phyloP scores from a whole-genome alignment of 345 rosid genomes.

The Populus simonii region DNA sequence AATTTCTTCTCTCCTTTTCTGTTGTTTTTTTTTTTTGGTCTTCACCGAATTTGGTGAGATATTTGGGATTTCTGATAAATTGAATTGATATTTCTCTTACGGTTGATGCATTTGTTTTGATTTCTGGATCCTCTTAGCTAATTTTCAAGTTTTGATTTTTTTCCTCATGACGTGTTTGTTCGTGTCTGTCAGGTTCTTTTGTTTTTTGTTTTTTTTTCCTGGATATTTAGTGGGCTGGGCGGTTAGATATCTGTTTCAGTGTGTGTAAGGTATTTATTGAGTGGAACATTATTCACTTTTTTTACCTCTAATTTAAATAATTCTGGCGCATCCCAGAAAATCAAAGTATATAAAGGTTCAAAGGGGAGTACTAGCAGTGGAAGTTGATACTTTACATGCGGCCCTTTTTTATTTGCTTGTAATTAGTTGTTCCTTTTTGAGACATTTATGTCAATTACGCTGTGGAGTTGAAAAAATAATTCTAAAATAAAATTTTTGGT shows the following conservation, averaged over 20 bases:
- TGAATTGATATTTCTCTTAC: background rate
- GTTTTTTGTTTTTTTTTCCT: background rate
- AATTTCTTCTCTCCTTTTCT: constrained; percentile 21
- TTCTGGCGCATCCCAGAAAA: background rate
- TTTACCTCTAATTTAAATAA: background rate
- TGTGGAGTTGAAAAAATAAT: background rate
- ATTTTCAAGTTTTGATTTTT: no score
- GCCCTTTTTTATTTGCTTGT: background rate
- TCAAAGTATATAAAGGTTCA: background rate
- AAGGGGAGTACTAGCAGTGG: background rate
- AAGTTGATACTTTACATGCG: background rate
- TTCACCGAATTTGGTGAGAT: background rate
- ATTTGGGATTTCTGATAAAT: background rate
- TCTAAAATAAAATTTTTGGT: background rate
- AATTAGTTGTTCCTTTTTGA: background rate
- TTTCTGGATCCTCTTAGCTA: background rate
- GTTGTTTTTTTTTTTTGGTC: background rate
- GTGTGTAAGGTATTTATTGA: background rate
- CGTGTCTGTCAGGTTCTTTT: background rate
- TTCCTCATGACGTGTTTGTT: background rate
- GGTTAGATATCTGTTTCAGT: background rate
- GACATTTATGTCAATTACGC: background rate
- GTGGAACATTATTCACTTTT: background rate
- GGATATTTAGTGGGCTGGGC: background rate
- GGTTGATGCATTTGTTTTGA: background rate